Base-by-base conservation (phyloP, 768 basidiomycete species). In the Phanerochaete carnosa region DNA sequence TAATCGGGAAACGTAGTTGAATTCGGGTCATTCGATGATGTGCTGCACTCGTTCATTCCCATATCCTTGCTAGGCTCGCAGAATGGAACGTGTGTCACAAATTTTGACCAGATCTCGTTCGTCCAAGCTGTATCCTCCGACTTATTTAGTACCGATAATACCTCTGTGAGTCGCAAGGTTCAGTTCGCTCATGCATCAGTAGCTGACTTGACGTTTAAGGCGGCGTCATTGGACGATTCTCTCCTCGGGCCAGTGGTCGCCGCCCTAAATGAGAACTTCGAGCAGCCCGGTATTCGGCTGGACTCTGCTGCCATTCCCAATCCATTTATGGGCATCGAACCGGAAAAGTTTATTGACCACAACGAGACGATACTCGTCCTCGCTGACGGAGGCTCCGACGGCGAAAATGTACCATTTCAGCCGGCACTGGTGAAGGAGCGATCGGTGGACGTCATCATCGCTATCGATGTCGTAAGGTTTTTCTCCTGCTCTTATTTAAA, bases 101-200 rank as follows among this genome's bases (percentile, higher is more conserved):
- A 85, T 4, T 93, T 91, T 65, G 90, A 93, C 68, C 88, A 89
- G 70, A 83, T 80, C 0, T 81, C 80, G 0, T 94, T 91, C 69
- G 69, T 93, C 35, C 87, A 90, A 78, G 91, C 89, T 8, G 84
- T 83, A 1, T 91, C 90, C 37, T 83, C 89, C 16, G 86, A 81
- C 64, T 69, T 89, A 26, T 90, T 89, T 72, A 86, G 86, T 64
- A 84, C 83, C 63, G 57, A 75, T 62, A 50, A 62, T 11, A 46
- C 55, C 12, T 22, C 13, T 22, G 8, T 43, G 8, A 26, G 11
- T n/a, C 32, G 9, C n/a, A 5, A 19, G 16, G 1, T 9, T 19
- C 39, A 35, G 39, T 9, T 19, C 19, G 8, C 11, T n/a, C 19
- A 19, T 25, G 23, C 43, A 57, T 45, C 45, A 37, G 23, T 16